A percentile compares a stretch with the other conserved stretches of the same genome.
Evolutionary conservation across 108 stramenopile genomes (phyloP).

Genomic region (Nitzschia palea): DNA sequence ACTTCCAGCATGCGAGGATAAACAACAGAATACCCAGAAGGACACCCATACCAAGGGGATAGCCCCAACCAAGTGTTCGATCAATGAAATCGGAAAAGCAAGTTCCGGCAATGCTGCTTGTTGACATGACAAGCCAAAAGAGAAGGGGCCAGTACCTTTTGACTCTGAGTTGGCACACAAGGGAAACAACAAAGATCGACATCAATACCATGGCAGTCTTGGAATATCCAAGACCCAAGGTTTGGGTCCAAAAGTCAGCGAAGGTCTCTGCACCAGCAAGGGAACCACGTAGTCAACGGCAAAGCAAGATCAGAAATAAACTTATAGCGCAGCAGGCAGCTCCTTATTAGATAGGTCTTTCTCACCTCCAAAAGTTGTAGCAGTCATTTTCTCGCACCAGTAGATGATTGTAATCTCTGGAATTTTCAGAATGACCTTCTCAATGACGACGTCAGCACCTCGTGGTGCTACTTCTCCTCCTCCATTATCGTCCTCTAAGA

Average conservation of each 20-base stretch:
- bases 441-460: no score
- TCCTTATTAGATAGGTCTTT: no score
- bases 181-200: background rate
- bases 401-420: background rate
- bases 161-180: background rate
- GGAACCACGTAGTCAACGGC: no score
- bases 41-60: background rate
- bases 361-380: background rate
- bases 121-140: background rate
- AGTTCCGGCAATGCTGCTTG: slow-evolving; percentile 4
- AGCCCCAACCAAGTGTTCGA: background rate
- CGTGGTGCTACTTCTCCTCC: no score
- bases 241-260: background rate
- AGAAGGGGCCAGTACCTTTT: background rate
- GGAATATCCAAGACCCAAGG: background rate
- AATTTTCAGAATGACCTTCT: background rate
- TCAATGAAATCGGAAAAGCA: background rate
- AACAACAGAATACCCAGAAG: background rate
- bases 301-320: no score
- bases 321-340: no score
- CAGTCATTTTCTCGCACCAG: slow-evolving; percentile 6
- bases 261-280: no score
- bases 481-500: no score
- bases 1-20: background rate
- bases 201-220: background rate